Percentiles rank a stretch among this genome's conserved stretches.
Conservation (phyloP, 2,329 filamentous ascomycete species). For the Venturia nashicola region DNA sequence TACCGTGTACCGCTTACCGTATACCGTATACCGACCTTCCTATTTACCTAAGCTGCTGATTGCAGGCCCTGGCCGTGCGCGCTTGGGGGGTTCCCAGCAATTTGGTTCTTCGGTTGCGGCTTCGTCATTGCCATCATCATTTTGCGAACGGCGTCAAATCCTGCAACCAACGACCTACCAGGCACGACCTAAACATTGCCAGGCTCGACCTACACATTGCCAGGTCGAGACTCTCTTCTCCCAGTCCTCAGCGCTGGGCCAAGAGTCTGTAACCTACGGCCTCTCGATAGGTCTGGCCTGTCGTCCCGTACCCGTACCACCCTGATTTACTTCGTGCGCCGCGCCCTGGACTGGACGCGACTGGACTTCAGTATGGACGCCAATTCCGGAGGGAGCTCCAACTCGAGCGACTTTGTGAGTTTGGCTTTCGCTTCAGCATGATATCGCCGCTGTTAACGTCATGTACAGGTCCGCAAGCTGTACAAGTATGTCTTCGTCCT, state of each 20-base stretch:
- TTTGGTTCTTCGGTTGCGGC: neutral
- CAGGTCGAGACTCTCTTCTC: neutral
- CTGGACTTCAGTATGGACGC: slow-evolving; percentile 4
- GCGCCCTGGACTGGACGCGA: neutral
- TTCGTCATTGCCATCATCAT: neutral
- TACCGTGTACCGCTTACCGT: no score
- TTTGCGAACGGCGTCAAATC: neutral
- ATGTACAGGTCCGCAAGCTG: slow-evolving; percentile 76
- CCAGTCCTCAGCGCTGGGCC: neutral
- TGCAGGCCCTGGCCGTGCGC: neutral
- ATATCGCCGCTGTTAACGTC: slow-evolving; percentile 15
- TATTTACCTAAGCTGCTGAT: no score
- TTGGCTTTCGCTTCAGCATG: neutral
- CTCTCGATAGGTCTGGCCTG: neutral
- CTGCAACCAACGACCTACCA: neutral
- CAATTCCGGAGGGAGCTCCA: slow-evolving; percentile 34
- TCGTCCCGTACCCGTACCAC: neutral
- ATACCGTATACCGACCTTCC: no score
- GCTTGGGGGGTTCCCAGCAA: neutral
- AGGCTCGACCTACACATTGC: neutral
- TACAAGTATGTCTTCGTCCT: slow-evolving; percentile 64
- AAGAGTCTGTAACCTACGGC: neutral
- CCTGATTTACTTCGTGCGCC: neutral
- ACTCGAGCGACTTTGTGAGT: slow-evolving; percentile 92
- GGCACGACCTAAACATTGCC: neutral